Evolutionary conservation across 768 basidiomycete species (phyloP).

Genomic region (Boletus bicolor): DNA sequence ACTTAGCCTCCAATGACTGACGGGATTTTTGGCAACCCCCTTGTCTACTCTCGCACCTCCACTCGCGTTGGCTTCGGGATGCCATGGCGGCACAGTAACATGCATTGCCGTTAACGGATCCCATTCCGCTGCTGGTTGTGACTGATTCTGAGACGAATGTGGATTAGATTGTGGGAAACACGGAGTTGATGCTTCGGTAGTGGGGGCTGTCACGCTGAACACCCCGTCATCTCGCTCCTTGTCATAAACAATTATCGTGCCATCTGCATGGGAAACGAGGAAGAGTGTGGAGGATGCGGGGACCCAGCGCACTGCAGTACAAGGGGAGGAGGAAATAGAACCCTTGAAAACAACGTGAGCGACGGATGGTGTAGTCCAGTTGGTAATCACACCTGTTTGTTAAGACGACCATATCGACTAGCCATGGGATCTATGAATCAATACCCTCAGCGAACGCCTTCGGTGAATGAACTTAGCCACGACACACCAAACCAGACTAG

Average conservation of each 20-base stretch:
- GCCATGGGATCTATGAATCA: conserved; percentile 63
- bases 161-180: conserved; percentile 27
- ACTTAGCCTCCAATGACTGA: conserved; percentile 86
- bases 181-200: conserved; percentile 24
- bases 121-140: conserved; percentile 51
- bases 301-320: conserved; percentile 91
- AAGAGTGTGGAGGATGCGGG: conserved; percentile 78
- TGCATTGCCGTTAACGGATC: conserved; percentile 73
- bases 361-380: not conserved
- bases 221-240: conserved; percentile 85
- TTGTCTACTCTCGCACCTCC: conserved; percentile 50
- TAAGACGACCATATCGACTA: conserved; percentile 79
- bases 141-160: conserved; percentile 23
- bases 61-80: conserved; percentile 47
- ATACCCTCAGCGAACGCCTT: conserved; percentile 2
- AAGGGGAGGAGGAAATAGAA: conserved; percentile 73
- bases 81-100: conserved; percentile 85
- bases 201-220: conserved; percentile 63
- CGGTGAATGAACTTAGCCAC: not conserved
- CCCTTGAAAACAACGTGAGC: conserved; percentile 44
- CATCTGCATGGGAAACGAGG: conserved; percentile 84
- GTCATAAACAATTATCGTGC: conserved; percentile 86
- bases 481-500: conserved; percentile 89
- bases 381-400: conserved; percentile 62
- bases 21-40: conserved; percentile 77